These are phyloP conservation scores for Aspergillus coremiiformis DNA, from an alignment of 495 filamentous ascomycete species.

Conservation along the genomic window DNA sequence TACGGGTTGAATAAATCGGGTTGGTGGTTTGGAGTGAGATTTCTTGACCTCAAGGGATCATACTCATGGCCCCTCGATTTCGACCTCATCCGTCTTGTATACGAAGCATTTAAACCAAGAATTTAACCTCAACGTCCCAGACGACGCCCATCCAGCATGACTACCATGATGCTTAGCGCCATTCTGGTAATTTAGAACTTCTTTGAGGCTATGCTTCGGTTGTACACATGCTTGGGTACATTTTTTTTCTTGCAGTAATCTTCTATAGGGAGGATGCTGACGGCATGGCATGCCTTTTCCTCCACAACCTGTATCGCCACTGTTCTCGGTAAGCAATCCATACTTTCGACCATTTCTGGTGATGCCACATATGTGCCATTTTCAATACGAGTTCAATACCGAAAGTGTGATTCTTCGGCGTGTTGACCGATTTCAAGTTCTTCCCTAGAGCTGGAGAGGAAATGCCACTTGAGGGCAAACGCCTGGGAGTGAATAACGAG, in stretches of 20 bases:
- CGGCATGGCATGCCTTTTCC: background rate
- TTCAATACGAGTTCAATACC: too few species aligned
- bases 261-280: background rate
- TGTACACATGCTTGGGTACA: background rate
- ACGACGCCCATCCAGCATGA: background rate
- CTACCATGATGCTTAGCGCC: background rate
- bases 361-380: background rate
- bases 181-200: background rate
- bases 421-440: too few species aligned
- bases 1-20: background rate
- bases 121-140: background rate
- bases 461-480: too few species aligned
- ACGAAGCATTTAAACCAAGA: constrained; percentile 8
- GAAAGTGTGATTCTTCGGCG: too few species aligned
- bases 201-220: background rate
- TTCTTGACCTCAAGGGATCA: background rate
- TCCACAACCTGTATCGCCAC: too few species aligned
- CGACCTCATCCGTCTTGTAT: constrained; percentile 1
- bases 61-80: background rate
- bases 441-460: too few species aligned
- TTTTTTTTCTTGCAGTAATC: background rate
- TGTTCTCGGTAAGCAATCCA: background rate
- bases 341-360: background rate
- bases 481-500: too few species aligned
- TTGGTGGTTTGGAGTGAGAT: background rate